Evolutionary conservation across 2,329 filamentous ascomycete species (phyloP), one percentile per base, ranked within the genome.

Genomic region (Apiospora phragmitis): DNA sequence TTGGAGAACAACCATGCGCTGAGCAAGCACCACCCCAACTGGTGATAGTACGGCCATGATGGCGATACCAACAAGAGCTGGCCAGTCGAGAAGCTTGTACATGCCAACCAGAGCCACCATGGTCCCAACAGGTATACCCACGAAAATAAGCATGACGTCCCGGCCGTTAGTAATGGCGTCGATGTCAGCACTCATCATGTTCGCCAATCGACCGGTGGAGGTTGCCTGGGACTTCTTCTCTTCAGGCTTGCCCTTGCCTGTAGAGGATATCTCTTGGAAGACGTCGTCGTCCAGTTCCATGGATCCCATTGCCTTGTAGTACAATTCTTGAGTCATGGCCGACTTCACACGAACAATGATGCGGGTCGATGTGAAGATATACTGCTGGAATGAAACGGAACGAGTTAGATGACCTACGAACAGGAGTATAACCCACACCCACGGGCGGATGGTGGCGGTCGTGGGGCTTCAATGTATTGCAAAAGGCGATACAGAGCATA

Each of bases 131-230:
- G 87, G 83, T 4, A 85, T 80, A 18, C 86, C 85, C 42, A 84
- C 79, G 1, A 78, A 70, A 16, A 85, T 80, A 66, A 86, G 80
- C 55, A 89, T 79, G 12, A 88, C 79, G 72, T 90, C 88, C 47
- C 87, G 83, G 11, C 86, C 83, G 35, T 79, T 83, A 70, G 82
- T 86, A 42, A 90, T 83, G 38, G 87, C 85, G 69, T 90, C 87
- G 12, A 90, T 82, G 73, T 90, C 88, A 38, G 86, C 86, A 11
- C 87, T 85, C 86, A 90, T 89, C 69, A 90, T 81, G 70, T 88
- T 90, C 18, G 86, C 85, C 65, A 89, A 77, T 21, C 85, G 82
- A 21, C 87, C 86, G 9, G 86, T 83, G 4, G 87, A 86, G 1
- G 85, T 82, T 29, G 81, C 78, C 18, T 77, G 79, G 55, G 79